These are phyloP conservation scores for Dactylonectria estremocensis DNA, from an alignment of 2,329 filamentous ascomycete species.

Conservation along the genomic window DNA sequence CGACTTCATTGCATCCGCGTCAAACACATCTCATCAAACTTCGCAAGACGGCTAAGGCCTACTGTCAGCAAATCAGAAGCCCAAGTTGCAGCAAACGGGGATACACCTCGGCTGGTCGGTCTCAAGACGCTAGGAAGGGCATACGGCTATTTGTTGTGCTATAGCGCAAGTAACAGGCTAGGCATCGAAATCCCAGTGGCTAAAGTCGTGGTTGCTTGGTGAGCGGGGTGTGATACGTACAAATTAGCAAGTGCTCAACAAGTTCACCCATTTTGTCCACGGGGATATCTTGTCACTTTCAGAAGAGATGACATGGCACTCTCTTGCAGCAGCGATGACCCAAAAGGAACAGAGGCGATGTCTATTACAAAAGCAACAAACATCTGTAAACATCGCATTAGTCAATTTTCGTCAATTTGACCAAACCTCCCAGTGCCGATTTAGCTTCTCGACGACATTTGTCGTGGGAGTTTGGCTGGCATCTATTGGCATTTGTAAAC, in stretches of 20 bases:
- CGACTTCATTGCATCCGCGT: conserved; percentile 62
- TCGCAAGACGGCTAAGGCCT: conserved; percentile 51
- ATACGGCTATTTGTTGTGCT: conserved; percentile 69
- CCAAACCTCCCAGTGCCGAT: neutral
- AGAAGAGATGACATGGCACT: too few species aligned
- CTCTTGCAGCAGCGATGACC: too few species aligned
- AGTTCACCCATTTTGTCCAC: too few species aligned
- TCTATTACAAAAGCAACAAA: neutral
- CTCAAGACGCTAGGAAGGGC: conserved; percentile 68
- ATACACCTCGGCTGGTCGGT: conserved; percentile 67
- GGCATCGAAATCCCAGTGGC: conserved; percentile 63
- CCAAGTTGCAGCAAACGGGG: conserved; percentile 70
- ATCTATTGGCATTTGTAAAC: neutral
- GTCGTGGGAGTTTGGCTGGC: neutral
- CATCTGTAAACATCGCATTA: neutral
- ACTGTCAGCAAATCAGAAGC: conserved; percentile 67
- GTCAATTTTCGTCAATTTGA: neutral
- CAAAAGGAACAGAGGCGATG: too few species aligned
- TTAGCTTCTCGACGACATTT: neutral
- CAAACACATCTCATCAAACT: conserved; percentile 63
- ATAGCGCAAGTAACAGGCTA: conserved; percentile 64
- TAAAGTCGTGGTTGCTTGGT: conserved; percentile 51
- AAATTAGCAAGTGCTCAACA: too few species aligned
- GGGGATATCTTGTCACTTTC: too few species aligned
- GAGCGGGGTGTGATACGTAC: neutral